Evolutionary conservation across 768 basidiomycete genomes (phyloP).

Genomic region (Russula sp.): DNA sequence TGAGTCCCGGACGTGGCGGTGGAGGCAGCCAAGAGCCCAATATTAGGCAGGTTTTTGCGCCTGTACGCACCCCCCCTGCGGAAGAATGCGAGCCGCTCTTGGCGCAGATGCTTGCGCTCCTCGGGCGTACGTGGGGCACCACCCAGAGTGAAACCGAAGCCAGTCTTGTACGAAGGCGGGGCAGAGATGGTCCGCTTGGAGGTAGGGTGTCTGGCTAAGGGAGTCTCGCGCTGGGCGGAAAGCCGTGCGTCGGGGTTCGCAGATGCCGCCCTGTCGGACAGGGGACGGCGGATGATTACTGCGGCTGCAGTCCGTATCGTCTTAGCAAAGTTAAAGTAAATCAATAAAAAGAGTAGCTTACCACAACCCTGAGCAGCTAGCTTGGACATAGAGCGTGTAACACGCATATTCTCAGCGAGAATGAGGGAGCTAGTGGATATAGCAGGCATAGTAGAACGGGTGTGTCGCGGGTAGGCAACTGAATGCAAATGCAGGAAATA

Average conservation of each 20-base stretch:
- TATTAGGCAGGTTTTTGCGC: background rate
- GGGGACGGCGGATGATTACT: slow-evolving; percentile 12
- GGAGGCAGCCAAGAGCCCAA: background rate
- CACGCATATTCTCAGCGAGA: slow-evolving; percentile 17
- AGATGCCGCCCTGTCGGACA: slow-evolving; percentile 2
- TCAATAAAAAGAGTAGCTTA: background rate
- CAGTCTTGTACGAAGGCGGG: slow-evolving; percentile 3
- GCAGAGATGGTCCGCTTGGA: background rate
- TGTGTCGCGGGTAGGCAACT: background rate
- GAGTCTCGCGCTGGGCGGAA: background rate
- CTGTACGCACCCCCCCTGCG: background rate
- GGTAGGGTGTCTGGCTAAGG: background rate
- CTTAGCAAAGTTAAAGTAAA: background rate
- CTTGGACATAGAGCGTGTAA: slow-evolving; percentile 12
- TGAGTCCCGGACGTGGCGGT: too few species aligned
- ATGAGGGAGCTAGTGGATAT: slow-evolving; percentile 6
- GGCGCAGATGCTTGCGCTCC: slow-evolving; percentile 13
- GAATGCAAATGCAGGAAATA: background rate
- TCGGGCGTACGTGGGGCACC: background rate
- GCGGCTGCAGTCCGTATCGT: background rate
- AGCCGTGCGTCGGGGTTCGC: background rate
- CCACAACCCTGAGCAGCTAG: slow-evolving; percentile 2
- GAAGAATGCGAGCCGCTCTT: slow-evolving; percentile 16
- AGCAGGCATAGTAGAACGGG: slow-evolving; percentile 7
- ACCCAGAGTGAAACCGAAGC: slow-evolving; percentile 13